Conservation (phyloP, 148 eudicot species). For the Beta vulgaris region DNA sequence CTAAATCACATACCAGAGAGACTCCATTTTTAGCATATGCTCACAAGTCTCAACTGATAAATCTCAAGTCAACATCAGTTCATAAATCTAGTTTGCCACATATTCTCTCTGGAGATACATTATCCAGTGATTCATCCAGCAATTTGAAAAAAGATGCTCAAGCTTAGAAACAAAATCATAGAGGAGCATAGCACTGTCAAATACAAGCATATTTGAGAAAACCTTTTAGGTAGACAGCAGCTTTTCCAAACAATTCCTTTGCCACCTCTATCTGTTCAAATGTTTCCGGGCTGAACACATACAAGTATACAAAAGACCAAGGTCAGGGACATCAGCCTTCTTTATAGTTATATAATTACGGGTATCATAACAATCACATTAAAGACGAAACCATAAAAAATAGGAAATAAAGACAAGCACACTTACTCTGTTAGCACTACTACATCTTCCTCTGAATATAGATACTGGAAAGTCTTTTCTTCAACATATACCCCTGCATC, state of each 20-base stretch:
- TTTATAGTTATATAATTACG: background rate
- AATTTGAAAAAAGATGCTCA: background rate
- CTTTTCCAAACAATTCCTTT: slow-evolving; percentile 70
- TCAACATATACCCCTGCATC: slow-evolving; percentile 79
- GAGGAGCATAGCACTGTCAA: background rate
- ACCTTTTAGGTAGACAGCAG: slow-evolving; percentile 79
- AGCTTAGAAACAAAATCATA: background rate
- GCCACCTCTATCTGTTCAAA: slow-evolving; percentile 75
- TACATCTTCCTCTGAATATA: slow-evolving; percentile 71
- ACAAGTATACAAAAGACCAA: slow-evolving; percentile 10
- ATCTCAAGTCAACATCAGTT: background rate
- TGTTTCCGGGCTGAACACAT: slow-evolving; percentile 70
- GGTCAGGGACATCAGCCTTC: background rate
- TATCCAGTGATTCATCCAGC: background rate
- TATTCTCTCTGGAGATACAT: background rate
- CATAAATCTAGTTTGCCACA: background rate
- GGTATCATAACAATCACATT: background rate
- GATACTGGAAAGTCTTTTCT: slow-evolving; percentile 59
- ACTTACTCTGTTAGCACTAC: slow-evolving; percentile 80
- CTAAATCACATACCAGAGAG: background rate
- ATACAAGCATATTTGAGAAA: background rate
- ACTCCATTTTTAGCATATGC: background rate
- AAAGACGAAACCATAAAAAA: background rate
- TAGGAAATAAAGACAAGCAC: background rate
- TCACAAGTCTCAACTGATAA: too few species aligned